These are phyloP conservation scores for Nannochloropsis salina DNA, from an alignment of 108 stramenopile species.

Conservation along the genomic window DNA sequence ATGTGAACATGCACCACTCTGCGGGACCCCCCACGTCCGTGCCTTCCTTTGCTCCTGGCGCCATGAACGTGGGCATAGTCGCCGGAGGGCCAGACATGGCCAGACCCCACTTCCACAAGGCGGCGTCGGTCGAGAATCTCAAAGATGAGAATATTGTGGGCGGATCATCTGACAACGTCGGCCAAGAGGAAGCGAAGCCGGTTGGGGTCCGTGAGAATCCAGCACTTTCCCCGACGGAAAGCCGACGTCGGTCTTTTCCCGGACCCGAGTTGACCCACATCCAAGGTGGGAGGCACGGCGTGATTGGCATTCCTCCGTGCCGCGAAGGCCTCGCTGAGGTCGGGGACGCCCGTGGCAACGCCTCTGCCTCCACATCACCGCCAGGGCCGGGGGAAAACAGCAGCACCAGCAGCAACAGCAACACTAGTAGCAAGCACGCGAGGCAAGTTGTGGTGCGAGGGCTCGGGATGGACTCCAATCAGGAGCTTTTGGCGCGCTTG, in stretches of 20 bases:
- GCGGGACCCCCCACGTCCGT: no score
- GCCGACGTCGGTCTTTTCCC: background rate
- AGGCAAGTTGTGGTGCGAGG: background rate
- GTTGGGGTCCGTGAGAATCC: background rate
- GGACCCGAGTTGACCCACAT: background rate
- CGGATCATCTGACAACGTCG: no score
- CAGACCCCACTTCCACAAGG: no score
- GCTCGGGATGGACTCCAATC: background rate
- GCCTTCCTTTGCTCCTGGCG: no score
- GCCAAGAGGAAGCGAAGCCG: no score
- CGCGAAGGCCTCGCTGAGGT: background rate
- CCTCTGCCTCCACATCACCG: background rate
- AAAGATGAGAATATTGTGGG: no score
- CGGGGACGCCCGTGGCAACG: background rate
- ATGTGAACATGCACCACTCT: no score
- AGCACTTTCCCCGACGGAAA: background rate
- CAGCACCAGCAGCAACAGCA: background rate
- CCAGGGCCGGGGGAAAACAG: background rate
- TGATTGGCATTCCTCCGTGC: background rate
- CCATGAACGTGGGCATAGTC: no score
- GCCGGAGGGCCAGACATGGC: no score
- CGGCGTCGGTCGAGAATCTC: no score
- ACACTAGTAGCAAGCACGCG: background rate
- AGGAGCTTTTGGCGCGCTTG: background rate
- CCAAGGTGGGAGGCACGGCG: background rate